Evolutionary conservation across 306 rosid species (phyloP).

Genomic region (Fagus sylvatica): DNA sequence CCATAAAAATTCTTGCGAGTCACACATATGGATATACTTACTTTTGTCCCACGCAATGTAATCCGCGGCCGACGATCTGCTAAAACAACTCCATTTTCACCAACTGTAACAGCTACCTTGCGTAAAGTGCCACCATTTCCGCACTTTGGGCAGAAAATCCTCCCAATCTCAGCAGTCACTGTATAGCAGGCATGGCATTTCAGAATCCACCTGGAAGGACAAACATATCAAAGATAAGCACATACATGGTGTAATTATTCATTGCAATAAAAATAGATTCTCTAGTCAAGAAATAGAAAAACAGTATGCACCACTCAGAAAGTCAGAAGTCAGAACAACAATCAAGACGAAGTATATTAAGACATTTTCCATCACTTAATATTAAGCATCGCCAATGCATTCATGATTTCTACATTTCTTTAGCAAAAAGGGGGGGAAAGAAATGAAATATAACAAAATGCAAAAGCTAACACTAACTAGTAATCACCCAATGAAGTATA

Average conservation of each 20-base stretch:
- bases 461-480: background rate
- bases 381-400: background rate
- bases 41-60: constrained; percentile 89
- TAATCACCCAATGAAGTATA: background rate
- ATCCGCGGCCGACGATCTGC: constrained; percentile 79
- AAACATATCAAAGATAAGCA: constrained; percentile 27
- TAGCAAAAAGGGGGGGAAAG: constrained; percentile 2
- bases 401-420: background rate
- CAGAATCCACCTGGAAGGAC: constrained; percentile 80
- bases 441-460: background rate
- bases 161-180: constrained; percentile 86
- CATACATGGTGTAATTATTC: background rate
- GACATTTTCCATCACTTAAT: background rate
- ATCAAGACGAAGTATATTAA: background rate
- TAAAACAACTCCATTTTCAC: constrained; percentile 82
- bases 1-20: background rate
- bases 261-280: background rate
- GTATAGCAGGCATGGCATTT: constrained; percentile 91
- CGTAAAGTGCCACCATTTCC: constrained; percentile 99
- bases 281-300: background rate
- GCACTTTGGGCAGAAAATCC: constrained; percentile 91
- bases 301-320: background rate
- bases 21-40: constrained; percentile 28
- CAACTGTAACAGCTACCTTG: constrained; percentile 96
- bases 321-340: background rate